A percentile compares a stretch with the other conserved stretches of the same genome.
Conservation (phyloP, 176 grass and related monocot genomes). For the Ananas comosus region DNA sequence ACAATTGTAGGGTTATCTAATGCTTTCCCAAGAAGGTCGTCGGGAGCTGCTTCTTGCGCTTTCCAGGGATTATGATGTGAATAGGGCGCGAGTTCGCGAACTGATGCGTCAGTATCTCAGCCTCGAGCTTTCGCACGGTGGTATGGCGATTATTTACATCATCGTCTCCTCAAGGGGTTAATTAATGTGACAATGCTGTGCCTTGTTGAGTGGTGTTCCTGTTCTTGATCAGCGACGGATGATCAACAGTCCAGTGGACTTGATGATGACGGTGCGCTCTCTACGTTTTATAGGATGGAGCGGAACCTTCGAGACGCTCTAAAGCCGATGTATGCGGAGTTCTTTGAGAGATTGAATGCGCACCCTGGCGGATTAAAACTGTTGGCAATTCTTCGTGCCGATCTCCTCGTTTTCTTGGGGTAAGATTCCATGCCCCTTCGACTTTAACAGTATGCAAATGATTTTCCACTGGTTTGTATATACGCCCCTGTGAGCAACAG, state of each 20-base stretch:
- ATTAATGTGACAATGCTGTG: not conserved
- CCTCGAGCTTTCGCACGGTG: slow-evolving; percentile 29
- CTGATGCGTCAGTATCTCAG: slow-evolving; percentile 71
- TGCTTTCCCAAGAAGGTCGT: slow-evolving; percentile 42
- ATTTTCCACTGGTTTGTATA: not conserved
- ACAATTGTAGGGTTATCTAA: slow-evolving; percentile 42
- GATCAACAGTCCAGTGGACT: slow-evolving; percentile 20
- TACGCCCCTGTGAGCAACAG: not conserved
- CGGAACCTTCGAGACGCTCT: slow-evolving; percentile 59
- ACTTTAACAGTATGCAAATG: not conserved
- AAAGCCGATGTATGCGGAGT: slow-evolving; percentile 55
- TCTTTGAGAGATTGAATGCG: slow-evolving; percentile 78
- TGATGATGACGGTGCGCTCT: slow-evolving; percentile 32
- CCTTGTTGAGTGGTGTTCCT: not conserved
- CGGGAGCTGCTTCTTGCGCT: slow-evolving; percentile 58
- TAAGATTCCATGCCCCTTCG: slow-evolving; percentile 28
- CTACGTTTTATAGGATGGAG: slow-evolving; percentile 78
- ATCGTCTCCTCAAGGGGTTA: not conserved
- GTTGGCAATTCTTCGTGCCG: slow-evolving; percentile 66
- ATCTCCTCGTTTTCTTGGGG: slow-evolving; percentile 65
- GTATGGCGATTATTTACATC: not conserved
- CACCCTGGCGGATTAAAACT: slow-evolving; percentile 81
- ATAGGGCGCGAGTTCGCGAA: slow-evolving; percentile 49
- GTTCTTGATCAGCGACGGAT: not conserved
- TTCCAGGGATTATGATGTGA: slow-evolving; percentile 69